Evolutionary conservation across 2,329 filamentous ascomycete species (phyloP).

Genomic region (Aspergillus pseudoterreus): DNA sequence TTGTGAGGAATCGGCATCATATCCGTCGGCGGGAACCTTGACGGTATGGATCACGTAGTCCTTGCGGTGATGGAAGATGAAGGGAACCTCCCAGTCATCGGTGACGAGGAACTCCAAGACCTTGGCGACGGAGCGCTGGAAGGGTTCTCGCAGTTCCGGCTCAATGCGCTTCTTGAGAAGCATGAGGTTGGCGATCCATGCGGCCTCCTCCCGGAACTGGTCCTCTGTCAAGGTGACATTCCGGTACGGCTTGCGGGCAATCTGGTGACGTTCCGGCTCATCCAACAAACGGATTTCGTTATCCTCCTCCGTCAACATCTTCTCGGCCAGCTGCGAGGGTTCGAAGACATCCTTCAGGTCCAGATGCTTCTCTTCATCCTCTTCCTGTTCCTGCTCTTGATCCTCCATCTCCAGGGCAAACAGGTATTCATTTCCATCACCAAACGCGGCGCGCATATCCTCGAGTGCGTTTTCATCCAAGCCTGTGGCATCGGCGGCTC

Average conservation of each 20-base stretch:
- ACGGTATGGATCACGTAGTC: slow-evolving; percentile 93
- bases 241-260: slow-evolving; percentile 85
- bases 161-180: slow-evolving; percentile 80
- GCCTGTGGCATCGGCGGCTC: slow-evolving; percentile 73
- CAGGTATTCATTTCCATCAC: slow-evolving; percentile 90
- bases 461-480: slow-evolving; percentile 90
- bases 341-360: slow-evolving; percentile 98
- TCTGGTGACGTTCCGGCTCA: slow-evolving; percentile 89
- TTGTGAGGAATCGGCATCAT: slow-evolving; percentile 68
- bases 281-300: slow-evolving; percentile 85
- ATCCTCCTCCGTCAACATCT: slow-evolving; percentile 92
- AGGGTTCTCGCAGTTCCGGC: slow-evolving; percentile 71
- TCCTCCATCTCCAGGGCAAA: slow-evolving; percentile 91
- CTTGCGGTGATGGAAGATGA: slow-evolving; percentile 96
- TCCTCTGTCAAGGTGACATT: slow-evolving; percentile 75
- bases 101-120: slow-evolving; percentile 93
- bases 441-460: slow-evolving; percentile 94
- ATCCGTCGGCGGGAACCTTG: slow-evolving; percentile 60
- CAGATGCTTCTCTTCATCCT: slow-evolving; percentile 75
- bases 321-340: slow-evolving; percentile 88
- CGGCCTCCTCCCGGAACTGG: slow-evolving; percentile 82
- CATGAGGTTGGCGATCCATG: slow-evolving; percentile 87
- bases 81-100: slow-evolving; percentile 92
- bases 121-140: slow-evolving; percentile 83
- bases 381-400: slow-evolving; percentile 71